A percentile compares a stretch with the other conserved stretches of the same genome.
These are phyloP conservation scores for Oryza coarctata DNA, from an alignment of 176 grass and related monocot species.

Conservation along the genomic window DNA sequence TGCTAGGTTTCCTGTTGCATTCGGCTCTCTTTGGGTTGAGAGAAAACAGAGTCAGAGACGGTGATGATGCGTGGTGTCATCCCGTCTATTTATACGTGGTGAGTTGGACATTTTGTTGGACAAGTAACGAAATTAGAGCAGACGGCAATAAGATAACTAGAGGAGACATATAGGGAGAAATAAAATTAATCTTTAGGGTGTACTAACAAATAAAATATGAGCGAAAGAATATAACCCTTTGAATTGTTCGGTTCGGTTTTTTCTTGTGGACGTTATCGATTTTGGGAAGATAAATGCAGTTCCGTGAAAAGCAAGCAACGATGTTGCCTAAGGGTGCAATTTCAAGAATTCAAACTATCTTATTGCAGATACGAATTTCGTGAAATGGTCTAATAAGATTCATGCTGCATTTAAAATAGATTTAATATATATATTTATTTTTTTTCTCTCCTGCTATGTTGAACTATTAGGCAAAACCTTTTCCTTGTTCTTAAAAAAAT, in stretches of 20 bases:
- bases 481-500: too few relatives aligned
- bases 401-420: too few relatives aligned
- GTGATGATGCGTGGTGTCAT: not conserved
- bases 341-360: too few relatives aligned
- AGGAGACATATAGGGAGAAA: not conserved
- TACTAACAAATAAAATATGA: not conserved
- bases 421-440: too few relatives aligned
- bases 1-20: constrained; percentile 20
- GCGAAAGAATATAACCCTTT: too few relatives aligned
- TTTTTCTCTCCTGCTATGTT: too few relatives aligned
- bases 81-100: constrained; percentile 33
- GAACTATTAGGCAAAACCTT: too few relatives aligned
- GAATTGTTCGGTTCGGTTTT: not conserved
- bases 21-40: not conserved
- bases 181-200: not conserved
- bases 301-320: too few relatives aligned
- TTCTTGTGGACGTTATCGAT: not conserved
- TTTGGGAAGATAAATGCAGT: not conserved
- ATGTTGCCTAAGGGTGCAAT: too few relatives aligned
- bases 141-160: too few relatives aligned
- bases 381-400: too few relatives aligned
- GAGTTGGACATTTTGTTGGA: not conserved
- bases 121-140: not conserved
- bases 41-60: not conserved
- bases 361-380: too few relatives aligned